Evolutionary conservation across 805 yeast genomes (phyloP).

Genomic region (Suhomyces kilbournensis): DNA sequence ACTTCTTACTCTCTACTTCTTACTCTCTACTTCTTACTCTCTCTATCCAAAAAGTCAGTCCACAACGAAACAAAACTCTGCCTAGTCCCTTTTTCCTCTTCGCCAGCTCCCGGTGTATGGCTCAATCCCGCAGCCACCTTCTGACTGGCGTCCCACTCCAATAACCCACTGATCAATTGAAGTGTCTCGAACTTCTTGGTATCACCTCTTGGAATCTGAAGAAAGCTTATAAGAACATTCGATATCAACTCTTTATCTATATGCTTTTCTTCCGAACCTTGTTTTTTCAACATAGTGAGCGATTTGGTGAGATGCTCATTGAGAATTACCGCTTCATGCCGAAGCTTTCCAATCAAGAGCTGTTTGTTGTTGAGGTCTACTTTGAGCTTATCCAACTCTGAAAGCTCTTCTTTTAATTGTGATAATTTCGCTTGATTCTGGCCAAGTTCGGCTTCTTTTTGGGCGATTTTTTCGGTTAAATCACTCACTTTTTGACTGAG

Average conservation of each 20-base stretch:
- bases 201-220: slow-evolving; percentile 88
- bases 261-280: slow-evolving; percentile 61
- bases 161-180: slow-evolving; percentile 73
- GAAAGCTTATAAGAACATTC: slow-evolving; percentile 78
- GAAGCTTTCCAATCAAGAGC: slow-evolving; percentile 78
- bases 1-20: no score
- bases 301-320: slow-evolving; percentile 97
- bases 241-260: slow-evolving; percentile 89
- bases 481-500: slow-evolving; percentile 23
- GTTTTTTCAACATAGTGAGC: slow-evolving; percentile 74
- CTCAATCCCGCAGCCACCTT: slow-evolving; percentile 72
- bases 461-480: slow-evolving; percentile 12
- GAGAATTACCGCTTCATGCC: slow-evolving; percentile 90
- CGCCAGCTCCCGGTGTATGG: slow-evolving; percentile 20
- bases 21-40: slow-evolving; percentile 45
- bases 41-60: slow-evolving; percentile 79
- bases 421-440: slow-evolving; percentile 10
- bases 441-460: slow-evolving; percentile 11
- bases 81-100: slow-evolving; percentile 16
- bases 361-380: slow-evolving; percentile 59
- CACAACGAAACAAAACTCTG: slow-evolving; percentile 68
- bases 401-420: slow-evolving; percentile 16
- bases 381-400: slow-evolving; percentile 48
- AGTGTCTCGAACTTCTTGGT: slow-evolving; percentile 92
- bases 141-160: slow-evolving; percentile 86